A percentile compares a stretch with the other conserved stretches of the same genome.
phyloP scores from a whole-genome alignment of 345 rosid species.

The Eucalyptus fibrosa region DNA sequence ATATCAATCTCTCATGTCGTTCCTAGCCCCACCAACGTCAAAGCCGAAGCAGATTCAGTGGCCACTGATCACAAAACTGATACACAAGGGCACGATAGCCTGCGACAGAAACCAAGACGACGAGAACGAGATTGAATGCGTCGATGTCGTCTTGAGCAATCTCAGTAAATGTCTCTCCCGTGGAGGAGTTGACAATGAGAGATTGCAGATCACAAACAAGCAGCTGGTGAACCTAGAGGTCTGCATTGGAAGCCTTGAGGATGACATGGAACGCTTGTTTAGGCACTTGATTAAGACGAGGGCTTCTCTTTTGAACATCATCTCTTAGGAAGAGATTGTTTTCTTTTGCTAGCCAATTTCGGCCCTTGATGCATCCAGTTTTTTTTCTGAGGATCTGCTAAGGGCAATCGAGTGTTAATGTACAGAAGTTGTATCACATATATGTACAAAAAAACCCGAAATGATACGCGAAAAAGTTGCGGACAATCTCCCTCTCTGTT shows the following conservation, averaged over 20 bases:
- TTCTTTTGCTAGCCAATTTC: not conserved
- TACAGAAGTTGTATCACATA: not conserved
- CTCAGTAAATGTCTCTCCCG: not conserved
- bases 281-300: constrained; percentile 52
- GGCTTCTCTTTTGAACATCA: constrained; percentile 50
- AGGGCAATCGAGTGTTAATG: not conserved
- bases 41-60: constrained; percentile 24
- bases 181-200: not conserved
- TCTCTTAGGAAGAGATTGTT: constrained; percentile 7
- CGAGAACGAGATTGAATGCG: constrained; percentile 28
- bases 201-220: not conserved
- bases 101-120: constrained; percentile 14
- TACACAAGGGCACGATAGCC: constrained; percentile 14
- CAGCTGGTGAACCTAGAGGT: constrained; percentile 28
- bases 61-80: constrained; percentile 28
- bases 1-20: constrained; percentile 22
- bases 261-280: constrained; percentile 30
- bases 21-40: constrained; percentile 13
- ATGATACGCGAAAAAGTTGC: not conserved
- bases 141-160: constrained; percentile 10
- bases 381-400: not conserved
- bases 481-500: not conserved
- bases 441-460: not conserved
- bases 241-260: constrained; percentile 35
- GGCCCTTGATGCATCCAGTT: not conserved